Evolutionary conservation across 225 moss, liverwort and hornwort species (phyloP).

Genomic region (Thuidium tamariscinum): DNA sequence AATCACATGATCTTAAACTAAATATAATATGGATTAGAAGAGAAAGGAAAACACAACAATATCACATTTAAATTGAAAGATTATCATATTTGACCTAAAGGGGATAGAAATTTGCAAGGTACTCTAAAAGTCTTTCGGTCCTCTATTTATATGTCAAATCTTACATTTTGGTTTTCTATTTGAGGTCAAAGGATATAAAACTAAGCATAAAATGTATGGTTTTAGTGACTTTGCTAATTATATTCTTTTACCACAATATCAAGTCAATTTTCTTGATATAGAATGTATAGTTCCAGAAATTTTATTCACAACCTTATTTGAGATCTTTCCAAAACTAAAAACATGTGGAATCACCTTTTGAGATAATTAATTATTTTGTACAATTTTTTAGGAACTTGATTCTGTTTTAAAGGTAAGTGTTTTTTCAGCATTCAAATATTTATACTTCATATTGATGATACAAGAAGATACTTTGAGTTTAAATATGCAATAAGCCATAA

Average conservation of each 20-base stretch:
- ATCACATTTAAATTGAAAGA: neutral
- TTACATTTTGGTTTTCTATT: no score
- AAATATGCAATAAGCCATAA: rapidly evolving
- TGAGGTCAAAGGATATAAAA: neutral
- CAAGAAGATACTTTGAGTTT: neutral
- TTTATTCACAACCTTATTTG: neutral
- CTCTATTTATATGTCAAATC: no score
- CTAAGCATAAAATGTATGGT: neutral
- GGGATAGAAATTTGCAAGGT: neutral
- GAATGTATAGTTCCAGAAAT: neutral
- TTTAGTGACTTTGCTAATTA: neutral
- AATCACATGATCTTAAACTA: neutral
- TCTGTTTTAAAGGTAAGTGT: neutral
- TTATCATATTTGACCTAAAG: neutral
- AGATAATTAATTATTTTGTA: no score
- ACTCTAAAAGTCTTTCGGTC: neutral
- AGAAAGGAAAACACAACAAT: neutral
- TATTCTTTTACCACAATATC: neutral
- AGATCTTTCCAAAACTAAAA: neutral
- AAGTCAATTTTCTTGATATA: no score
- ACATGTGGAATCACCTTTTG: rapidly evolving
- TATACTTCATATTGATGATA: neutral
- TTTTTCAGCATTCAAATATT: neutral
- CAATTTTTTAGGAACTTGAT: neutral
- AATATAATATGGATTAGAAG: neutral